Base-by-base conservation (phyloP, 495 filamentous ascomycete species). In the Tuber microsphaerosporum region DNA sequence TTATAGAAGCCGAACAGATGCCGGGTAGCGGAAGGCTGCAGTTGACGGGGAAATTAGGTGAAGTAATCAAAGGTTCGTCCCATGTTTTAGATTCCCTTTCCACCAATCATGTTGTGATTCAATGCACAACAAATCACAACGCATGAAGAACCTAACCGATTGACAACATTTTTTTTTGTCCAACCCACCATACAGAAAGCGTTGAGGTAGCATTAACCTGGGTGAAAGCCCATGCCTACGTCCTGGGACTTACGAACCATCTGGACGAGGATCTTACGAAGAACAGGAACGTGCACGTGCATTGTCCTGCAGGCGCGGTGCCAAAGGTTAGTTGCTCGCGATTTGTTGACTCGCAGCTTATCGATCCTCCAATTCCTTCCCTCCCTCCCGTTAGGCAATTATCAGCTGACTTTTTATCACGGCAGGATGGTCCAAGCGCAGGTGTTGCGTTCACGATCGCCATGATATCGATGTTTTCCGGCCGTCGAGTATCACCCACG, bases 1-100 rank as follows among this genome's bases (percentile, higher is more conserved):
- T 99, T 86, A 98, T 99, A 82, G 95, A 99, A 85, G 92, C 97
- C 42, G 93, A 94, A 44, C 93, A 97, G 82, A 97, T 98, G 94
- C 95, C 95, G 19, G 95, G 95, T 44, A 91, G 87, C 73, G 95
- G 95, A 45, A 91, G 91, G 70, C 92, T 99, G 70, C 94, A 97
- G 85, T 89, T 98, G n/a, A 99, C 95, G 22, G 95, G 95, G 70
- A 99, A 97, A 82, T 89, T 99, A n/a, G 96, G 95, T 75, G 94
- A 97, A 83, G 95, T 98, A 31, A 89, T 99, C 65, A 97, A 97
- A 85, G 81, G 81, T 83, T 78, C 77, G 77, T 80, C 73, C 75
- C 75, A 81, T 81, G 75, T 81, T 77, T 73, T 81, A 56, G 41
- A 73, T 80, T 39, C 71, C 44, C 51, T 69, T 34, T 46, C 31